Evolutionary conservation across 73 alveolate genomes (phyloP).

Genomic region (Symbiodinium natans): DNA sequence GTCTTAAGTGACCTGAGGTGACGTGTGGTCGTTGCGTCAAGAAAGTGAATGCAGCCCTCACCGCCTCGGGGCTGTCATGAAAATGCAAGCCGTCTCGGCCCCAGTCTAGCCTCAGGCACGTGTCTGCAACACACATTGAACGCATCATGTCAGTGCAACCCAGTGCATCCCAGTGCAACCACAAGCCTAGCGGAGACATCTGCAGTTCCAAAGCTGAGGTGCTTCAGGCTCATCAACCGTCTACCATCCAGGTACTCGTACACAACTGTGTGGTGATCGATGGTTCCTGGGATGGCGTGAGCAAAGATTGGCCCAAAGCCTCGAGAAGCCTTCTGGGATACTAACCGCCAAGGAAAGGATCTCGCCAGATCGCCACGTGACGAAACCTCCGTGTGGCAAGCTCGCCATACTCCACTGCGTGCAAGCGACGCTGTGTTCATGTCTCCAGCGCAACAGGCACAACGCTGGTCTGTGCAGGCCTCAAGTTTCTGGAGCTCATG

Average conservation of each 20-base stretch:
- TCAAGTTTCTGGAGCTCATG: conserved; percentile 36
- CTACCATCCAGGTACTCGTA: conserved; percentile 88
- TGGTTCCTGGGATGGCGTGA: conserved; percentile 46
- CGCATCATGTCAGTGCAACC: too few species aligned
- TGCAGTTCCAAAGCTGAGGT: not conserved
- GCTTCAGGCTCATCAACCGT: conserved; percentile 80
- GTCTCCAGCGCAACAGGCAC: not conserved
- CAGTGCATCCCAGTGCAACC: too few species aligned
- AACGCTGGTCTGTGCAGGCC: not conserved
- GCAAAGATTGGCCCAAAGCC: not conserved
- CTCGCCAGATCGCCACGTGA: conserved; percentile 89
- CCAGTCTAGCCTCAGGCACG: conserved; percentile 64
- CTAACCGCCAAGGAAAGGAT: conserved; percentile 67
- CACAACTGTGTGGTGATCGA: conserved; percentile 90
- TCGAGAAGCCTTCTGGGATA: not conserved
- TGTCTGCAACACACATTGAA: too few species aligned
- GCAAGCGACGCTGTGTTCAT: not conserved
- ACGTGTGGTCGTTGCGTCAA: too few species aligned
- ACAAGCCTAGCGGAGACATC: too few species aligned
- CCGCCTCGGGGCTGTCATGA: conserved; percentile 89
- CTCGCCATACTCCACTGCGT: too few species aligned
- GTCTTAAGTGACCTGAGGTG: not conserved
- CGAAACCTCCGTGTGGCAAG: conserved; percentile 36
- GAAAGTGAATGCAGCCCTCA: too few species aligned
- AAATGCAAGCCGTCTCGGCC: conserved; percentile 90